These are phyloP conservation scores for Curvularia lunata DNA, from an alignment of 2,329 filamentous ascomycete species.

Conservation along the genomic window DNA sequence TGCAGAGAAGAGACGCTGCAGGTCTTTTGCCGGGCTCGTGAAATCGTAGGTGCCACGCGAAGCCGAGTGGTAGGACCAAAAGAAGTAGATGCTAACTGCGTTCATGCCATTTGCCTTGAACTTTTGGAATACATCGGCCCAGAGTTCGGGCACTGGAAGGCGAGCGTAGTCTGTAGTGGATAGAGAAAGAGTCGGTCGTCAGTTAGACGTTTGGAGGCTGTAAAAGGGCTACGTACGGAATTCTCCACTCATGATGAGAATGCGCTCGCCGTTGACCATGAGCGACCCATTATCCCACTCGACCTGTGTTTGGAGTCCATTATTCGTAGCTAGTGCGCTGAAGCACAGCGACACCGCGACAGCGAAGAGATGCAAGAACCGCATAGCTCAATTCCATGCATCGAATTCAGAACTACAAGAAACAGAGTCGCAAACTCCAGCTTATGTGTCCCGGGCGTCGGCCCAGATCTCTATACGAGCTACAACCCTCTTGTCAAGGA, in stretches of 20 bases:
- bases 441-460: background rate
- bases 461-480: background rate
- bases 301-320: slow-evolving; percentile 48
- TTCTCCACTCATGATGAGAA: slow-evolving; percentile 59
- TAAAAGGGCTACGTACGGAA: slow-evolving; percentile 47
- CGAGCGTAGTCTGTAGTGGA: slow-evolving; percentile 53
- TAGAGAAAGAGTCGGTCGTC: background rate
- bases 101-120: slow-evolving; percentile 62
- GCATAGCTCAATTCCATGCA: slow-evolving; percentile 12
- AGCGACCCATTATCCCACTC: slow-evolving; percentile 62
- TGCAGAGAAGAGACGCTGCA: slow-evolving; percentile 59
- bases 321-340: slow-evolving; percentile 30
- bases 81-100: slow-evolving; percentile 58
- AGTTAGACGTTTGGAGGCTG: background rate
- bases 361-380: slow-evolving; percentile 14
- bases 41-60: slow-evolving; percentile 58
- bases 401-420: background rate
- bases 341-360: slow-evolving; percentile 17
- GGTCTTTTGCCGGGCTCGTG: slow-evolving; percentile 57
- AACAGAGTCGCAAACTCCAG: background rate
- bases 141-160: slow-evolving; percentile 61
- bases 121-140: slow-evolving; percentile 62
- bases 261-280: slow-evolving; percentile 56
- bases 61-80: slow-evolving; percentile 58
- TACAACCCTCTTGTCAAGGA: background rate